Percentiles rank a stretch among this genome's conserved stretches.
These are phyloP conservation scores for Cystobasidiaceae sp. DNA, from an alignment of 1,284 basidiomycete genomes.

Conservation along the genomic window DNA sequence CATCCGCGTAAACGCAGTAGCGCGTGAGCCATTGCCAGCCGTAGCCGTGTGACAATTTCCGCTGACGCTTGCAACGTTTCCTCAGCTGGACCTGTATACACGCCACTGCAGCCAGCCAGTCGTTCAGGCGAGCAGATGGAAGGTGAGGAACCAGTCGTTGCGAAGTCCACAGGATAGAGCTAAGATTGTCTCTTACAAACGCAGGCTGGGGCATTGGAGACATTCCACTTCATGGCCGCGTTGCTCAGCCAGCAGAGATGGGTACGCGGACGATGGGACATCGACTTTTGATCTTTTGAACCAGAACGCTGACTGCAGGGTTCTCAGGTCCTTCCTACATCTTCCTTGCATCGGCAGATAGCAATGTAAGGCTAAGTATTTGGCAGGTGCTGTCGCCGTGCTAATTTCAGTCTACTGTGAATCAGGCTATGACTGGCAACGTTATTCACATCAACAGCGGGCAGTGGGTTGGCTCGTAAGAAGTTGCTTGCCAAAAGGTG, in stretches of 20 bases:
- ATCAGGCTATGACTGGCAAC: constrained; percentile 34
- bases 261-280: neutral
- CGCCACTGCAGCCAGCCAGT: constrained; percentile 55
- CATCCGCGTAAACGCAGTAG: constrained; percentile 56
- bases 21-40: constrained; percentile 12
- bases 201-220: constrained; percentile 52
- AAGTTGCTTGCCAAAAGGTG: neutral
- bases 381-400: neutral
- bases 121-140: constrained; percentile 56
- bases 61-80: neutral
- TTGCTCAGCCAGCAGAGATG: constrained; percentile 56
- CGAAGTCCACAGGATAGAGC: constrained; percentile 26
- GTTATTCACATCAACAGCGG: constrained; percentile 37
- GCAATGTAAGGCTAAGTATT: neutral
- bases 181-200: neutral
- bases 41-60: neutral
- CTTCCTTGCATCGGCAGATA: constrained; percentile 34
- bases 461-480: constrained; percentile 34
- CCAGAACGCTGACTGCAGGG: neutral
- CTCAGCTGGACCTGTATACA: constrained; percentile 53
- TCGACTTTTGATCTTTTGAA: neutral
- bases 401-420: neutral
- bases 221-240: constrained; percentile 53
- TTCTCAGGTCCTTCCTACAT: constrained; percentile 52
- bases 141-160: too few relatives aligned